A percentile compares a stretch with the other conserved stretches of the same genome.
Evolutionary conservation across 305 asterid species (phyloP).

Genomic region (Euphrasia arctica): DNA sequence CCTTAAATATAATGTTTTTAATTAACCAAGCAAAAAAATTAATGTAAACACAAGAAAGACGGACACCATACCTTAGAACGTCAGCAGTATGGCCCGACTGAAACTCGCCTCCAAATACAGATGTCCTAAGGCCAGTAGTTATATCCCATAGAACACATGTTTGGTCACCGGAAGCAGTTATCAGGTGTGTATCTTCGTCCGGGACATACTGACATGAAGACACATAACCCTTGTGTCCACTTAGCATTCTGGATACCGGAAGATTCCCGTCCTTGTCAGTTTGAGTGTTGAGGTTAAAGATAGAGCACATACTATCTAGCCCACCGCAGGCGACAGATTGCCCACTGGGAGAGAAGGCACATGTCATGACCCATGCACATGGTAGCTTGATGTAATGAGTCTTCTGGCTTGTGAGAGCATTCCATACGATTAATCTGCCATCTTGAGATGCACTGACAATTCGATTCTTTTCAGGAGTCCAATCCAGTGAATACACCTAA

Average conservation of each 20-base stretch:
- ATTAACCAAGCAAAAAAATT: not conserved
- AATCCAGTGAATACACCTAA: constrained; percentile 92
- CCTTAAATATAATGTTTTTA: too few species aligned
- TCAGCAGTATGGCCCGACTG: constrained; percentile 98
- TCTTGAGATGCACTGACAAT: constrained; percentile 98
- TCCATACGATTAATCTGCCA: constrained; percentile 98
- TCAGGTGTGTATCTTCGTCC: constrained; percentile 79
- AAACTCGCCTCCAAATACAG: constrained; percentile 97
- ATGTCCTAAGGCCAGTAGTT: constrained; percentile 87
- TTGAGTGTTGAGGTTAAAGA: constrained; percentile 86
- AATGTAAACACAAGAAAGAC: constrained; percentile 17
- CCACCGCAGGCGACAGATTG: constrained; percentile 98
- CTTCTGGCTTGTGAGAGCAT: constrained; percentile 98
- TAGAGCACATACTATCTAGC: constrained; percentile 90
- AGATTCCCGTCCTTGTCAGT: constrained; percentile 81
- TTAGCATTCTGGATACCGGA: constrained; percentile 78
- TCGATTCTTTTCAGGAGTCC: constrained; percentile 96
- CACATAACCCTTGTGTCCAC: constrained; percentile 93
- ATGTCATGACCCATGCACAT: constrained; percentile 99
- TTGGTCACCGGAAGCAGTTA: constrained; percentile 95
- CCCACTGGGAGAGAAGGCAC: constrained; percentile 95
- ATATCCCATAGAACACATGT: constrained; percentile 97
- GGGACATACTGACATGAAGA: constrained; percentile 97
- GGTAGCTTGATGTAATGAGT: constrained; percentile 94
- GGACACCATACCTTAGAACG: constrained; percentile 58